Percentiles rank a stretch among this genome's conserved stretches.
phyloP scores from a whole-genome alignment of 2,329 filamentous ascomycete genomes.

The Leptosphaerulina australis region DNA sequence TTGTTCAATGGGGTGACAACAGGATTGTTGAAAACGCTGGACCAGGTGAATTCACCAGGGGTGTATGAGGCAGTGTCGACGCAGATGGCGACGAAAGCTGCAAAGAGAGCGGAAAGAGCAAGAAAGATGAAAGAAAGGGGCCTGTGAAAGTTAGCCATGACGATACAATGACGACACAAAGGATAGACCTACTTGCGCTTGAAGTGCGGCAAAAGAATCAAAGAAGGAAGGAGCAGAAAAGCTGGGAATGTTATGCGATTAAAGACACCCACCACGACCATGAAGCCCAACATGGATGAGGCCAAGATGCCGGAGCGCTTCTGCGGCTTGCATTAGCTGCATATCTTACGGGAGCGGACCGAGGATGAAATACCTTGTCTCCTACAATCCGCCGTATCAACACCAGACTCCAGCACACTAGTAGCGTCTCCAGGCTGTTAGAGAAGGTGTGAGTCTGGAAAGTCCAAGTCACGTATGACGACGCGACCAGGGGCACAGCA shows the following conservation, averaged over 20 bases:
- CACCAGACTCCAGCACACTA: constrained; percentile 92
- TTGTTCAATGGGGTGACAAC: constrained; percentile 61
- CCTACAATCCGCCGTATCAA: constrained; percentile 85
- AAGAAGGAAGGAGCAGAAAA: constrained; percentile 81
- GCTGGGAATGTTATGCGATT: constrained; percentile 98
- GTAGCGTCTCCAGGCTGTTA: constrained; percentile 92
- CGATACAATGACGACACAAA: background rate
- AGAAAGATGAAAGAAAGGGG: constrained; percentile 67
- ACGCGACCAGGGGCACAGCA: constrained; percentile 84
- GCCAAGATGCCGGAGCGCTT: constrained; percentile 77
- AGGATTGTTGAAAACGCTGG: constrained; percentile 63
- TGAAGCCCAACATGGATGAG: constrained; percentile 77
- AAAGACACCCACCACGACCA: constrained; percentile 85
- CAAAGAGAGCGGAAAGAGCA: constrained; percentile 68
- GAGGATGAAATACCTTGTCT: constrained; percentile 66
- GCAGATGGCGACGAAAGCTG: constrained; percentile 73
- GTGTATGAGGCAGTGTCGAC: constrained; percentile 86
- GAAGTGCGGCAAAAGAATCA: constrained; percentile 86
- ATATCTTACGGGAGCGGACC: constrained; percentile 34
- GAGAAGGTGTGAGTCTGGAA: constrained; percentile 99
- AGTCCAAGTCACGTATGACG: constrained; percentile 98
- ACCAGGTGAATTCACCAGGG: constrained; percentile 66
- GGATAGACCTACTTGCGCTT: constrained; percentile 69
- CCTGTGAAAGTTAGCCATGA: constrained; percentile 45
- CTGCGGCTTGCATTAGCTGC: constrained; percentile 54